A percentile compares a stretch with the other conserved stretches of the same genome.
Evolutionary conservation across 768 basidiomycete species (phyloP).

Genomic region (Cubamyces lactineus): DNA sequence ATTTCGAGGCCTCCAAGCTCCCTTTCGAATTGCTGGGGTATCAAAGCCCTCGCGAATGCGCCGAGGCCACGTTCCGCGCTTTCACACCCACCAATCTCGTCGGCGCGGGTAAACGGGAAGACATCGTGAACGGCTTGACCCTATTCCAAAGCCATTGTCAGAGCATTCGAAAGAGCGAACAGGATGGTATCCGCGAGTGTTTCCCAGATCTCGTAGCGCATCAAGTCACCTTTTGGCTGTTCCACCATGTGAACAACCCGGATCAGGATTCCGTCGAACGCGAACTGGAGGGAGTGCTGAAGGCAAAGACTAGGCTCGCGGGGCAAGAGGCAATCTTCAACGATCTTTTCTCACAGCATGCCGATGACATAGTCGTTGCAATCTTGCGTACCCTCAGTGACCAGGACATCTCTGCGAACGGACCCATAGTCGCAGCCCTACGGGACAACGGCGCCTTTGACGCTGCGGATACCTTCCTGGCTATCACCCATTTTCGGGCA

Average conservation of each 20-base stretch:
- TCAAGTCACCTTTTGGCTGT: conserved; percentile 54
- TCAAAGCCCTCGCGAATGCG: conserved; percentile 63
- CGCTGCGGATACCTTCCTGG: conserved; percentile 49
- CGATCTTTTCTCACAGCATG: conserved; percentile 43
- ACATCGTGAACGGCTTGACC: conserved; percentile 41
- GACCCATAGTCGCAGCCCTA: conserved; percentile 54
- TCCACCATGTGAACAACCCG: conserved; percentile 28
- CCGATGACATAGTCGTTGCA: conserved; percentile 60
- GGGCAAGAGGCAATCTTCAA: conserved; percentile 39
- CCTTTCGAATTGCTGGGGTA: conserved; percentile 81
- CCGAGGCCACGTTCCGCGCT: conserved; percentile 63
- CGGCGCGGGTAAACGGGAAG: conserved; percentile 38
- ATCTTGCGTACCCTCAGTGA: conserved; percentile 69
- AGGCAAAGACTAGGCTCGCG: conserved; percentile 37
- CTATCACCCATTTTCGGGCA: conserved; percentile 55
- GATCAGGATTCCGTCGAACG: conserved; percentile 28
- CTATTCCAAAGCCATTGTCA: conserved; percentile 67
- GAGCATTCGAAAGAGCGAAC: conserved; percentile 49
- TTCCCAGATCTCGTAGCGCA: conserved; percentile 74
- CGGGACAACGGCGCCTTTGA: conserved; percentile 39
- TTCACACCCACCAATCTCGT: conserved; percentile 73
- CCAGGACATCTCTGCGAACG: conserved; percentile 59
- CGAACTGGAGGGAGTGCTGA: conserved; percentile 42
- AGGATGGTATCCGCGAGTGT: conserved; percentile 60
- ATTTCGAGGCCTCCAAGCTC: conserved; percentile 56